A percentile compares a stretch with the other conserved stretches of the same genome.
phyloP scores from a whole-genome alignment of 352 stramenopile genomes.

The Pythium rishiriense region DNA sequence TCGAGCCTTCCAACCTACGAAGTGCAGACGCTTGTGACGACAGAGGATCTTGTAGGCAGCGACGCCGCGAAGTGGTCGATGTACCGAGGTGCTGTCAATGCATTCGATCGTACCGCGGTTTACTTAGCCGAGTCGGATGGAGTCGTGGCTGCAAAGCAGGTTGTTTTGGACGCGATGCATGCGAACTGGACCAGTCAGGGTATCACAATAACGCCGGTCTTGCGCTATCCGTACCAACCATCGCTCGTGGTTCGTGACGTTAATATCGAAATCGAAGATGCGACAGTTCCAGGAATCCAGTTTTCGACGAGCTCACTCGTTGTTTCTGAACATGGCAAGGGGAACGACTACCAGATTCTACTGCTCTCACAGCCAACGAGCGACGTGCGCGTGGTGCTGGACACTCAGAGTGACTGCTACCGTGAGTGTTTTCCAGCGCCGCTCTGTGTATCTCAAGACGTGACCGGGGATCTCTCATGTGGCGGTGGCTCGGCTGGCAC shows the following conservation, averaged over 20 bases:
- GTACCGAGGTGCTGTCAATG: slow-evolving; percentile 11
- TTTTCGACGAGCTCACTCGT: slow-evolving; percentile 66
- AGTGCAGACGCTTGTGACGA: slow-evolving; percentile 32
- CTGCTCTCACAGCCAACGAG: slow-evolving; percentile 63
- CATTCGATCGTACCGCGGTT: slow-evolving; percentile 1
- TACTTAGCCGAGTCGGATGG: neutral
- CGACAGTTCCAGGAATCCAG: slow-evolving; percentile 58
- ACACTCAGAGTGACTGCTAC: slow-evolving; percentile 60
- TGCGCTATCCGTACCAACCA: slow-evolving; percentile 18
- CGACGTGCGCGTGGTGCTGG: slow-evolving; percentile 44
- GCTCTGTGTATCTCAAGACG: neutral
- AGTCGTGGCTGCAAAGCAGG: neutral
- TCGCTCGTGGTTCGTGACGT: slow-evolving; percentile 5
- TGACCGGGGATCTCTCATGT: slow-evolving; percentile 7
- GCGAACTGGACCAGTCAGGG: slow-evolving; percentile 42
- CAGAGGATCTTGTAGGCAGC: slow-evolving; percentile 8
- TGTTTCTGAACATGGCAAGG: slow-evolving; percentile 65
- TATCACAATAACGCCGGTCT: slow-evolving; percentile 23
- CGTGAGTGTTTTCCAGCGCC: slow-evolving; percentile 36
- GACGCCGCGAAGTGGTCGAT: slow-evolving; percentile 12
- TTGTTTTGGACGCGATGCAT: slow-evolving; percentile 31
- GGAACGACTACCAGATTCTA: slow-evolving; percentile 75
- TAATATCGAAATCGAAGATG: slow-evolving; percentile 39
- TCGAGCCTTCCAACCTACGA: slow-evolving; percentile 37
- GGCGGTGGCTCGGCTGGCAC: slow-evolving; percentile 14